Conservation (phyloP, 768 basidiomycete genomes). For the Chalciporus pseudorubinellus region DNA sequence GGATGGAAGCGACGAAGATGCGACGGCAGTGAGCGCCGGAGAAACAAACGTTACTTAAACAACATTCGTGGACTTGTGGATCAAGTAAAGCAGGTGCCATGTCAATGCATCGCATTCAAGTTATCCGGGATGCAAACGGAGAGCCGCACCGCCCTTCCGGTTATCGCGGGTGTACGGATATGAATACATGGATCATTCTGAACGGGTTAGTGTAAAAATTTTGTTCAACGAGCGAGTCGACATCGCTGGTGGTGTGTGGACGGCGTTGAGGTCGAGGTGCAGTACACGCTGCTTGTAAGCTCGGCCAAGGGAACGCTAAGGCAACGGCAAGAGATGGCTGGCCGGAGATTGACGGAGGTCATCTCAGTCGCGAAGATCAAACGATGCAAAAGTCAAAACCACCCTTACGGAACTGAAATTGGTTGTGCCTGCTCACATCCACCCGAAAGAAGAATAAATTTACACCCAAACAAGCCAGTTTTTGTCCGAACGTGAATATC, state of each 20-base stretch:
- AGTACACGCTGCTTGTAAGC: no score
- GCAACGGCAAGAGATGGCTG: constrained; percentile 14
- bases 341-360: constrained; percentile 33
- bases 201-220: constrained; percentile 17
- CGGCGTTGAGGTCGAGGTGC: no score
- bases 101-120: no score
- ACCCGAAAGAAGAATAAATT: constrained; percentile 6
- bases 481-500: constrained; percentile 26
- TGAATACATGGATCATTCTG: constrained; percentile 25
- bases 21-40: constrained; percentile 3
- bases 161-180: constrained; percentile 33
- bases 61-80: constrained; percentile 8
- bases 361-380: constrained; percentile 29
- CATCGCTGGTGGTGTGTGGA: background rate
- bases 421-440: constrained; percentile 23
- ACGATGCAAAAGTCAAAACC: constrained; percentile 33
- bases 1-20: constrained; percentile 25
- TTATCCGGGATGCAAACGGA: constrained; percentile 31
- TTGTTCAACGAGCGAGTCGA: constrained; percentile 12
- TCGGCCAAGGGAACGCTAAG: no score
- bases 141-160: constrained; percentile 25
- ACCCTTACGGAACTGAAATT: constrained; percentile 32
- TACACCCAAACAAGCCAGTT: constrained; percentile 22
- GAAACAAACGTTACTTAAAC: constrained; percentile 16
- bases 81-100: constrained; percentile 18